A percentile compares a stretch with the other conserved stretches of the same genome.
Evolutionary conservation across 352 stramenopile species (phyloP).

Genomic region (Globisporangium spinosum): DNA sequence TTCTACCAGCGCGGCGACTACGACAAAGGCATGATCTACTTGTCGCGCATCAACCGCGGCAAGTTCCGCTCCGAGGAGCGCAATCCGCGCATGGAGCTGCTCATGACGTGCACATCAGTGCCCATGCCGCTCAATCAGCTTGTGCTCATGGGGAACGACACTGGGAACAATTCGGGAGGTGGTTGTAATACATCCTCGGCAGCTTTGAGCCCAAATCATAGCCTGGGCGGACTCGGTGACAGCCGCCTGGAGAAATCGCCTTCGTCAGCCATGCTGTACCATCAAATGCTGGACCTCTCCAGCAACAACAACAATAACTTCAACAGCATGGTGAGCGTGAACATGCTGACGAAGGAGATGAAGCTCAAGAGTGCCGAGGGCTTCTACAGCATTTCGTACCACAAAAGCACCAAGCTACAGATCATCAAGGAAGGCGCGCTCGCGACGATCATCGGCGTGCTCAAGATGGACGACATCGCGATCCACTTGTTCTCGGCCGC

Average conservation of each 20-base stretch:
- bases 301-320: slow-evolving; percentile 8
- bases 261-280: slow-evolving; percentile 16
- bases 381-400: slow-evolving; percentile 76
- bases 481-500: slow-evolving; percentile 62
- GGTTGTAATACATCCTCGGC: neutral
- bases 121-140: slow-evolving; percentile 49
- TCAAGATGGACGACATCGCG: slow-evolving; percentile 67
- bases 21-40: slow-evolving; percentile 83
- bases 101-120: slow-evolving; percentile 36
- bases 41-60: slow-evolving; percentile 74
- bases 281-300: slow-evolving; percentile 26
- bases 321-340: slow-evolving; percentile 18
- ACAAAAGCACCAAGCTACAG: slow-evolving; percentile 68
- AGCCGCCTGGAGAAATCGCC: slow-evolving; percentile 9
- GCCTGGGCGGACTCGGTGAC: neutral
- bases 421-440: slow-evolving; percentile 68
- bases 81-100: slow-evolving; percentile 53
- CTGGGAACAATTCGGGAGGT: neutral
- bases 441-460: slow-evolving; percentile 45
- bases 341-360: slow-evolving; percentile 53
- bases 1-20: slow-evolving; percentile 86
- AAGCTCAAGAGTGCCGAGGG: slow-evolving; percentile 77
- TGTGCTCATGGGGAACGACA: slow-evolving; percentile 32
- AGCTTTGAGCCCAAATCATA: neutral
- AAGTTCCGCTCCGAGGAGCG: slow-evolving; percentile 54